phyloP scores from a whole-genome alignment of 2,329 filamentous ascomycete genomes.

The Diplodia seriata region DNA sequence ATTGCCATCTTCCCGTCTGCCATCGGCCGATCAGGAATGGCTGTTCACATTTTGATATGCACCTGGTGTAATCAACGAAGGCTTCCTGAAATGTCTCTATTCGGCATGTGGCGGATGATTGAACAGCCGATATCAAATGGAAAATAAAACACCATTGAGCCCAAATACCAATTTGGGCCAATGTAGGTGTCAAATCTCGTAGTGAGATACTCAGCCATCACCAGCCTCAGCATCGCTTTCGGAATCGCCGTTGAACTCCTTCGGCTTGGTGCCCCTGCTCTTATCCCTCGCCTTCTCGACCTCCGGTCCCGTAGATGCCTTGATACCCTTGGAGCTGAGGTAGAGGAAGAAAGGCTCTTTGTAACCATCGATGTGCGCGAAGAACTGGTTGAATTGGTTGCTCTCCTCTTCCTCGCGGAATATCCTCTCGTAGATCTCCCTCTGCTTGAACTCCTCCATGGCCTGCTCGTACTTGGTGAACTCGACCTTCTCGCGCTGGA shows the following conservation, averaged over 20 bases:
- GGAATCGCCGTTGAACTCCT: constrained; percentile 24
- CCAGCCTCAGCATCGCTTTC: constrained; percentile 28
- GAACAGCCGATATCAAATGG: background rate
- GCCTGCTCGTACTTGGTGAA: constrained; percentile 79
- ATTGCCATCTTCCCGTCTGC: background rate
- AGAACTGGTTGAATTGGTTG: constrained; percentile 69
- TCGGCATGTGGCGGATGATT: background rate
- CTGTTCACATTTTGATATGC: background rate
- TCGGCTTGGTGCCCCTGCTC: constrained; percentile 5
- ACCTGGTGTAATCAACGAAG: background rate
- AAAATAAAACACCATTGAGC: background rate
- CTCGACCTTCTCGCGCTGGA: constrained; percentile 73
- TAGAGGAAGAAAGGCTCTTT: constrained; percentile 58
- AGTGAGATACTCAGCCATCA: constrained; percentile 17
- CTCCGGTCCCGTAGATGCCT: constrained; percentile 45
- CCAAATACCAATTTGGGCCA: background rate
- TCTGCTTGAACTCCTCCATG: constrained; percentile 88
- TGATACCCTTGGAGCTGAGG: constrained; percentile 57
- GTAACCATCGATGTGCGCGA: constrained; percentile 60
- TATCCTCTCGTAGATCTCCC: constrained; percentile 89
- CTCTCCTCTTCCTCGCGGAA: constrained; percentile 88
- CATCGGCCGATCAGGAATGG: background rate
- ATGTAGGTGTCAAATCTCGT: background rate
- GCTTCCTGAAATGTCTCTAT: background rate
- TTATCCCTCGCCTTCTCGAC: constrained; percentile 19